Conservation (phyloP, 352 stramenopile species). For the Aphanomyces euteiches region DNA sequence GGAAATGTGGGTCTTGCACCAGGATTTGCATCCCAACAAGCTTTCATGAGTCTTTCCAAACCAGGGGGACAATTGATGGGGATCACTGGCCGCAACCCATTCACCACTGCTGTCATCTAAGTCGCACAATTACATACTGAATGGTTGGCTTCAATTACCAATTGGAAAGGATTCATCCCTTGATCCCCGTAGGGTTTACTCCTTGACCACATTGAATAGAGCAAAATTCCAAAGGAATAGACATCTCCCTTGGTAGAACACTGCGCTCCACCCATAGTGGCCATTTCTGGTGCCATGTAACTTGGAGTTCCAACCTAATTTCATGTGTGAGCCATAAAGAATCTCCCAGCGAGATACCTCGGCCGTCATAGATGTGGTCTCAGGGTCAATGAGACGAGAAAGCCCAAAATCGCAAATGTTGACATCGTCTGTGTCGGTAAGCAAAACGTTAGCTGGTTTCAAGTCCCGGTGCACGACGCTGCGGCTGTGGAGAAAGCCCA, state of each 20-base stretch:
- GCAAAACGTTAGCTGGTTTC: conserved; percentile 94
- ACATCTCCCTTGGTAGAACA: conserved; percentile 85
- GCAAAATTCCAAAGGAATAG: conserved; percentile 80
- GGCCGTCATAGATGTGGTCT: conserved; percentile 82
- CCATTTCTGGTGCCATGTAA: conserved; percentile 90
- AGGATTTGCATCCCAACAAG: conserved; percentile 76
- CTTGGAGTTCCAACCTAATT: conserved; percentile 78
- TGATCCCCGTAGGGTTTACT: conserved; percentile 87
- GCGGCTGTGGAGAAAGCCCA: conserved; percentile 87
- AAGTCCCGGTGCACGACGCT: conserved; percentile 84
- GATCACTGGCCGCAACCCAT: conserved; percentile 78
- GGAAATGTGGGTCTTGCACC: conserved; percentile 68
- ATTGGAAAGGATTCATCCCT: conserved; percentile 86
- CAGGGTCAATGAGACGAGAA: conserved; percentile 76
- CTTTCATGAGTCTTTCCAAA: conserved; percentile 73
- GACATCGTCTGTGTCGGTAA: conserved; percentile 86
- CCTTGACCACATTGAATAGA: conserved; percentile 85
- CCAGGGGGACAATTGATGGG: conserved; percentile 73
- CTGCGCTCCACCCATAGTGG: conserved; percentile 82
- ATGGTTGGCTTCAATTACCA: conserved; percentile 43
- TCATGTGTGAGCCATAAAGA: not conserved
- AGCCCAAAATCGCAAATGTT: conserved; percentile 95
- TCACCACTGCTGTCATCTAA: conserved; percentile 84
- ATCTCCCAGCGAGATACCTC: conserved; percentile 38
- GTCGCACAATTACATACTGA: not conserved